These are phyloP conservation scores for Moesziomyces sp. DNA, from an alignment of 1,284 basidiomycete genomes.

Conservation along the genomic window DNA sequence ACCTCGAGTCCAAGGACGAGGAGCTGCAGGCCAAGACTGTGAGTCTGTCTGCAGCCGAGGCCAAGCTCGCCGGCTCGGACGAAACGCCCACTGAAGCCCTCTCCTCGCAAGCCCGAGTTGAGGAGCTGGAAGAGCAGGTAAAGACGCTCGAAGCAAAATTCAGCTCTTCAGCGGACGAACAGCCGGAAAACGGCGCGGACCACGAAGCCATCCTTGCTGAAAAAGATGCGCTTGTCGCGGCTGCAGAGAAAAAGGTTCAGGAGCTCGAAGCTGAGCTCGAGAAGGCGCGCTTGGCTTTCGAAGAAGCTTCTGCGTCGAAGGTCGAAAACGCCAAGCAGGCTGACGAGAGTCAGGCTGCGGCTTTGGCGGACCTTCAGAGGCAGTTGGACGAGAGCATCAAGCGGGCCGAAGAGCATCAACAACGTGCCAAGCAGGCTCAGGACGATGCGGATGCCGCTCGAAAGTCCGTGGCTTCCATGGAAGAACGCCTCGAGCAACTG, in stretches of 20 bases:
- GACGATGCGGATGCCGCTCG: constrained; percentile 24
- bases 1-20: constrained; percentile 51
- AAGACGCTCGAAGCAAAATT: constrained; percentile 20
- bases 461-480: constrained; percentile 14
- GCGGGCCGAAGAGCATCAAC: constrained; percentile 29
- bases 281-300: constrained; percentile 20
- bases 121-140: constrained; percentile 37
- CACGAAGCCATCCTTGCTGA: constrained; percentile 15
- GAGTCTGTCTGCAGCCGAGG: constrained; percentile 48
- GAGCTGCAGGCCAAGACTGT: constrained; percentile 51
- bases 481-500: constrained; percentile 29
- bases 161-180: constrained; percentile 16
- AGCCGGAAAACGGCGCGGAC: constrained; percentile 19
- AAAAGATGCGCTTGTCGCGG: constrained; percentile 28
- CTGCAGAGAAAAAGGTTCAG: constrained; percentile 23
- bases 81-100: constrained; percentile 1
- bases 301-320: constrained; percentile 15
- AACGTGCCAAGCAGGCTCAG: constrained; percentile 17
- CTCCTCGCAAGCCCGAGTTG: constrained; percentile 13
- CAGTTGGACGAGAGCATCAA: constrained; percentile 22
- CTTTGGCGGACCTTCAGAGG: constrained; percentile 21
- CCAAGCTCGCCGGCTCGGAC: constrained; percentile 27
- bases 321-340: constrained; percentile 16
- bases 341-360: constrained; percentile 12
- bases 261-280: constrained; percentile 26